A percentile compares a stretch with the other conserved stretches of the same genome.
These are phyloP conservation scores for Yarrowia sp. DNA, from an alignment of 805 yeast genomes.

Conservation along the genomic window DNA sequence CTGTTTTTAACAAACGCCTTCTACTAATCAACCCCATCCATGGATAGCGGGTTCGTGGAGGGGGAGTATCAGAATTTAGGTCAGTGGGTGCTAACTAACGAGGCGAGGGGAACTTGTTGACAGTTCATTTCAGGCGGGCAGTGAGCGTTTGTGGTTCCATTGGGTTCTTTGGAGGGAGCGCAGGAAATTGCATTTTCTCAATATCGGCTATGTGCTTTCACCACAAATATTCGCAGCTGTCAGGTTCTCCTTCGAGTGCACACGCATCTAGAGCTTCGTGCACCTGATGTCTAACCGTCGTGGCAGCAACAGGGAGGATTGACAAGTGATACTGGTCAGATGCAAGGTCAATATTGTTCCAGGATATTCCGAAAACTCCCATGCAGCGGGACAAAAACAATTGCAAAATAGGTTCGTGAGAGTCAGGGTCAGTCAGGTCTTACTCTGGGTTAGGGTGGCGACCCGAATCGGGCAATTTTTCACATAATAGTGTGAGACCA, in stretches of 20 bases:
- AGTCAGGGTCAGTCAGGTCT: conserved; percentile 3
- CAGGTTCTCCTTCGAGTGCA: too few species aligned
- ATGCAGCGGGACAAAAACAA: not conserved
- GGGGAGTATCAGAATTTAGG: conserved; percentile 2
- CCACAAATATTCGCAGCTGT: too few species aligned
- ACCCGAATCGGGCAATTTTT: conserved; percentile 21
- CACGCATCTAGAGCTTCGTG: too few species aligned
- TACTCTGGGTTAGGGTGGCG: not conserved
- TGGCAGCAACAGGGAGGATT: not conserved
- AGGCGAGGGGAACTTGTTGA: conserved; percentile 2
- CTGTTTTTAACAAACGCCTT: too few species aligned
- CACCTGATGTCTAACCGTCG: not conserved
- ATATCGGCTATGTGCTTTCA: too few species aligned
- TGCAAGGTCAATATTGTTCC: conserved; percentile 4
- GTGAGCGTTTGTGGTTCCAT: not conserved
- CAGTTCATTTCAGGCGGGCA: not conserved
- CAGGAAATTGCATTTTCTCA: too few species aligned
- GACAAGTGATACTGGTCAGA: not conserved
- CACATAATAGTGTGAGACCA: conserved; percentile 19
- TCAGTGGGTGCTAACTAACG: not conserved
- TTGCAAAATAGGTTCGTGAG: conserved; percentile 4
- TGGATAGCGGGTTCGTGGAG: not conserved
- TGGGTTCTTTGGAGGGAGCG: not conserved
- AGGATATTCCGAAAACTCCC: not conserved
- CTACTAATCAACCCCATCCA: not conserved